Evolutionary conservation across 1,284 basidiomycete genomes (phyloP).

Genomic region (Heterobasidion parviporum): DNA sequence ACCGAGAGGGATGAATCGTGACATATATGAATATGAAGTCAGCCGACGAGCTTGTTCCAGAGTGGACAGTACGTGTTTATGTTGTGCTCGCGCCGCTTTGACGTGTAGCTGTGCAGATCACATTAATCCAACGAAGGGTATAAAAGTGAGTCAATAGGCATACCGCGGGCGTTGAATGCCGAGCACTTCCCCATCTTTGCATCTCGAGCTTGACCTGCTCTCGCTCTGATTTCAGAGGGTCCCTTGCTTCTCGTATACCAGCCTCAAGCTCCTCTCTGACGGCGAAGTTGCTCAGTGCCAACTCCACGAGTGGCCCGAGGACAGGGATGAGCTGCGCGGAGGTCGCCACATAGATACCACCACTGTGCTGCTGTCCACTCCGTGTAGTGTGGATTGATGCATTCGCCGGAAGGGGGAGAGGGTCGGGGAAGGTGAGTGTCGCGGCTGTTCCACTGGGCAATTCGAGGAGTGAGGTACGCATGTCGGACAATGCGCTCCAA

Average conservation of each 20-base stretch:
- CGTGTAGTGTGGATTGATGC: constrained; percentile 27
- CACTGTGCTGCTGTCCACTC: constrained; percentile 25
- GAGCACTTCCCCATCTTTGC: constrained; percentile 25
- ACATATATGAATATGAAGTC: constrained; percentile 15
- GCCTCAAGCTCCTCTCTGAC: constrained; percentile 53
- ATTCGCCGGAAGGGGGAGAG: constrained; percentile 39
- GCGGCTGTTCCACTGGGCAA: constrained; percentile 8
- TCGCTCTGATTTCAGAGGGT: constrained; percentile 32
- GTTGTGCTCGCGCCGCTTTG: constrained; percentile 25
- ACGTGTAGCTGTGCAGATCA: constrained; percentile 2
- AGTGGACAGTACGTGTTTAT: constrained; percentile 20
- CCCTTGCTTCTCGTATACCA: constrained; percentile 44
- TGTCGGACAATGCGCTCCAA: constrained; percentile 42
- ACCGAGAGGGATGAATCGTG: constrained; percentile 27
- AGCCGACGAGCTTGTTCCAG: constrained; percentile 24
- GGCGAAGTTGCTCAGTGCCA: constrained; percentile 32
- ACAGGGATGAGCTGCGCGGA: constrained; percentile 62
- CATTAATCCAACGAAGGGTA: background rate
- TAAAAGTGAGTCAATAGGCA: background rate
- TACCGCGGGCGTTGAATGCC: constrained; percentile 5
- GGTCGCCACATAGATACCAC: constrained; percentile 27
- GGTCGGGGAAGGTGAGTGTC: constrained; percentile 40
- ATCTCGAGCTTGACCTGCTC: constrained; percentile 43
- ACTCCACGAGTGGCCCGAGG: constrained; percentile 47
- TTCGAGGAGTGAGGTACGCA: constrained; percentile 30